Conservation (phyloP, 2,329 filamentous ascomycete species). For the Juglanconis juglandina region DNA sequence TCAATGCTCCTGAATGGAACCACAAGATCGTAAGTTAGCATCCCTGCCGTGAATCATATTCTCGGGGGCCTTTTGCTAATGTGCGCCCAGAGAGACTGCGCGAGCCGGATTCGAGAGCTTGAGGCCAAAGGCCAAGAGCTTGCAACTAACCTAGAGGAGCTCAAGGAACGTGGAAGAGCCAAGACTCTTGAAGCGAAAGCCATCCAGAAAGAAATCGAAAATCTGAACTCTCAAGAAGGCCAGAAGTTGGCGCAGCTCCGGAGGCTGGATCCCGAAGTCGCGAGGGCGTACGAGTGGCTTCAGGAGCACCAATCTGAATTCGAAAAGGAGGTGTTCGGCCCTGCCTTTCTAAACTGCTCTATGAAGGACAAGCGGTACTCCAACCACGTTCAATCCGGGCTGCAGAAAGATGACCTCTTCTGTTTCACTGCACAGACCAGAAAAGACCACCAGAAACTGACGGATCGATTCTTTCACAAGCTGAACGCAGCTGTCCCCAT, state of each 20-base stretch:
- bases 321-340: constrained; percentile 73
- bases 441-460: constrained; percentile 72
- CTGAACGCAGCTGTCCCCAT: constrained; percentile 71
- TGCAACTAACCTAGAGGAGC: constrained; percentile 27
- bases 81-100: constrained; percentile 10
- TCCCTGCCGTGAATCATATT: neutral
- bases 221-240: constrained; percentile 70
- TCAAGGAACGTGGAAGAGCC: constrained; percentile 39
- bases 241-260: constrained; percentile 67
- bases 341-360: constrained; percentile 75
- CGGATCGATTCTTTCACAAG: constrained; percentile 58
- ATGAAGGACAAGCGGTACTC: constrained; percentile 69
- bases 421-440: constrained; percentile 74
- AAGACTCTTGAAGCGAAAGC: constrained; percentile 37
- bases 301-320: constrained; percentile 67
- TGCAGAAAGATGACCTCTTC: constrained; percentile 51
- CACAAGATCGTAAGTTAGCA: constrained; percentile 52
- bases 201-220: constrained; percentile 48
- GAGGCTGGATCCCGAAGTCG: constrained; percentile 59
- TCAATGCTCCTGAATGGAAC: constrained; percentile 70
- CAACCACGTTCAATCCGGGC: constrained; percentile 50
- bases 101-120: constrained; percentile 10
- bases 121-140: constrained; percentile 22
- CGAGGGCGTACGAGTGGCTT: constrained; percentile 77
- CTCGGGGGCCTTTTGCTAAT: neutral